A percentile compares a stretch with the other conserved stretches of the same genome.
These are phyloP conservation scores for Ogataea nonfermentans DNA, from an alignment of 805 yeast species.

Conservation along the genomic window DNA sequence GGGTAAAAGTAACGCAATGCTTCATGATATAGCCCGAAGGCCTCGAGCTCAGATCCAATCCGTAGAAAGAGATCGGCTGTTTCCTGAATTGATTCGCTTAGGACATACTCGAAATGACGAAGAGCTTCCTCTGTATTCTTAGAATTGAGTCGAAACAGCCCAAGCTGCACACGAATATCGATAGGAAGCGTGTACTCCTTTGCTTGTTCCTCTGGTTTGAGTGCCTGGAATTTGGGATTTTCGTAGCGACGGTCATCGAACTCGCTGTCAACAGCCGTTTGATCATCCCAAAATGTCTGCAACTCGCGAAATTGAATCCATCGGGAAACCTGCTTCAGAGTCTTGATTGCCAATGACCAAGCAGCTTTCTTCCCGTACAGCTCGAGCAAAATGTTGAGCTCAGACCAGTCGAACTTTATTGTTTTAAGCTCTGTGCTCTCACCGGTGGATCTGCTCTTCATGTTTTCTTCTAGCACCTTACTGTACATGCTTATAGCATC, in stretches of 20 bases:
- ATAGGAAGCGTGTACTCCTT: slow-evolving; percentile 63
- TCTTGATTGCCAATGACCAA: slow-evolving; percentile 59
- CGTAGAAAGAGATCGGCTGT: slow-evolving; percentile 71
- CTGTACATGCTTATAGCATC: slow-evolving; percentile 76
- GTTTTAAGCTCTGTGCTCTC: slow-evolving; percentile 27
- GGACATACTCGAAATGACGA: slow-evolving; percentile 60
- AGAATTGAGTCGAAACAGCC: slow-evolving; percentile 65
- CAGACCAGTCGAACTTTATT: slow-evolving; percentile 81
- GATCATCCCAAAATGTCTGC: slow-evolving; percentile 67
- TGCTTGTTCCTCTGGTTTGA: slow-evolving; percentile 39
- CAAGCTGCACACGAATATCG: slow-evolving; percentile 82
- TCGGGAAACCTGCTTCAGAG: slow-evolving; percentile 69
- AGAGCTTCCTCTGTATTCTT: slow-evolving; percentile 69
- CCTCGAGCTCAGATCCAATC: slow-evolving; percentile 73
- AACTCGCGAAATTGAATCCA: slow-evolving; percentile 74
- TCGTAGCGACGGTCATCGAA: slow-evolving; percentile 70
- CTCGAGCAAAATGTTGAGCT: slow-evolving; percentile 79
- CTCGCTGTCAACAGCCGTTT: slow-evolving; percentile 64
- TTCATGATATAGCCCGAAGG: slow-evolving; percentile 65
- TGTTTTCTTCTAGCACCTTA: slow-evolving; percentile 60
- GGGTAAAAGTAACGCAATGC: slow-evolving; percentile 68
- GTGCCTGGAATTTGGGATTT: slow-evolving; percentile 41
- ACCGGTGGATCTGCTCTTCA: slow-evolving; percentile 35
- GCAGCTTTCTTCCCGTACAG: slow-evolving; percentile 68
- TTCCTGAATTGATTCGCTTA: slow-evolving; percentile 52